A percentile compares a stretch with the other conserved stretches of the same genome.
phyloP scores from a whole-genome alignment of 352 stramenopile genomes.

The Pythium rishiriense region DNA sequence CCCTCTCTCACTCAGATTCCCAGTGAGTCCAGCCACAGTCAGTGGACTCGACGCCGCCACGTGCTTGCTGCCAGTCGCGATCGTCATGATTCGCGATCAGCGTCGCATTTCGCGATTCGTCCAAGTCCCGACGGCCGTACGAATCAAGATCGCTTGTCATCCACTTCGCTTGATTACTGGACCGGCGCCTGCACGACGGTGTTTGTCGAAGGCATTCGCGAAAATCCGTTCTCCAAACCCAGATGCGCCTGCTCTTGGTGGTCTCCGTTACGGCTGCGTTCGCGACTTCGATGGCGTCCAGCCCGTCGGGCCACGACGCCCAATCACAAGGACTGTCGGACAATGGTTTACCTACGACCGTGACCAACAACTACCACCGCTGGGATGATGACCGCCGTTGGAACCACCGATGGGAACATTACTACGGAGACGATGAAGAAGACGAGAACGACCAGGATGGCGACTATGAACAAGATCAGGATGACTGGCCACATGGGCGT shows the following conservation, averaged over 20 bases:
- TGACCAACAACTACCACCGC: constrained; percentile 2
- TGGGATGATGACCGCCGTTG: not conserved
- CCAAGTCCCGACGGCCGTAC: not conserved
- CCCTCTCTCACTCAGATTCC: not conserved
- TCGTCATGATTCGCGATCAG: not conserved
- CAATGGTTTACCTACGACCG: not conserved
- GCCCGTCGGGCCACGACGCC: not conserved
- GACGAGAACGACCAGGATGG: constrained; percentile 6
- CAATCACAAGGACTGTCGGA: not conserved
- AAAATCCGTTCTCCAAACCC: not conserved
- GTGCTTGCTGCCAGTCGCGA: not conserved
- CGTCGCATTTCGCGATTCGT: constrained; percentile 3
- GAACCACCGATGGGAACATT: constrained; percentile 4
- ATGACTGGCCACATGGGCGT: not conserved
- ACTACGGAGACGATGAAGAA: not conserved
- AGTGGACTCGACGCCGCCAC: not conserved
- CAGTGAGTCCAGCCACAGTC: not conserved
- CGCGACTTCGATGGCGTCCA: not conserved
- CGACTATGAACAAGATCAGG: not conserved
- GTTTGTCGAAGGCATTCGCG: not conserved
- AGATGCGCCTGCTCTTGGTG: not conserved
- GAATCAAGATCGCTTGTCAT: not conserved
- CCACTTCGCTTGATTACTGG: not conserved
- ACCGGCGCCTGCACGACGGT: not conserved
- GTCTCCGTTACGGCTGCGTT: not conserved